These are phyloP conservation scores for Ploettnerulaceae sp. DNA, from an alignment of 2,329 filamentous ascomycete genomes.

Conservation along the genomic window DNA sequence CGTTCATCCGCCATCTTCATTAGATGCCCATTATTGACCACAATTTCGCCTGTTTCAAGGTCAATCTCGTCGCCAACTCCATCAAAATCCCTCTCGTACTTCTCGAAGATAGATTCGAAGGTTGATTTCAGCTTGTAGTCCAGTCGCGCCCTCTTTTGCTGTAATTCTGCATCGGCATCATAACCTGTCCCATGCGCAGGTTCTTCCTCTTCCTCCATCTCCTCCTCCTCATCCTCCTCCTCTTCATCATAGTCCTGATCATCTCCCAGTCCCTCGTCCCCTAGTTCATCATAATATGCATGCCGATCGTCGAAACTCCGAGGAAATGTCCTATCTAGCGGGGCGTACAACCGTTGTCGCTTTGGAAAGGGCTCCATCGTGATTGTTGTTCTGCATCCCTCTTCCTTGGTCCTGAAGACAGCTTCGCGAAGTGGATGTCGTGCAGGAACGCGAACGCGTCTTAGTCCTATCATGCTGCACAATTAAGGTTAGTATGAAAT, in stretches of 20 bases:
- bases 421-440: constrained; percentile 2
- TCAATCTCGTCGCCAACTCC: constrained; percentile 88
- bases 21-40: constrained; percentile 90
- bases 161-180: constrained; percentile 53
- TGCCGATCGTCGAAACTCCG: constrained; percentile 19
- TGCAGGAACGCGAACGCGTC: too few species aligned
- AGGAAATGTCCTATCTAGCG: constrained; percentile 21
- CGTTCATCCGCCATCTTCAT: constrained; percentile 55
- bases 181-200: constrained; percentile 34
- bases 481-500: too few species aligned
- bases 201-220: constrained; percentile 9
- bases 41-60: constrained; percentile 69
- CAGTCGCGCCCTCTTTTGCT: constrained; percentile 59
- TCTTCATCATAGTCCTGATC: constrained; percentile 13
- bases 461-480: too few species aligned
- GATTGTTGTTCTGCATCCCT: constrained; percentile 3
- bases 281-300: constrained; percentile 22
- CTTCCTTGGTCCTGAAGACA: background rate
- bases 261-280: constrained; percentile 13
- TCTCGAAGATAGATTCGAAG: constrained; percentile 84
- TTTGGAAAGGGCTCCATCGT: constrained; percentile 57
- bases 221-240: constrained; percentile 9
- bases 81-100: constrained; percentile 79
- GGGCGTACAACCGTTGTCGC: constrained; percentile 50
- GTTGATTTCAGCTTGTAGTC: constrained; percentile 71